A percentile compares a stretch with the other conserved stretches of the same genome.
Conservation (phyloP, 2,329 filamentous ascomycete genomes). For the Fusarium avenaceum region DNA sequence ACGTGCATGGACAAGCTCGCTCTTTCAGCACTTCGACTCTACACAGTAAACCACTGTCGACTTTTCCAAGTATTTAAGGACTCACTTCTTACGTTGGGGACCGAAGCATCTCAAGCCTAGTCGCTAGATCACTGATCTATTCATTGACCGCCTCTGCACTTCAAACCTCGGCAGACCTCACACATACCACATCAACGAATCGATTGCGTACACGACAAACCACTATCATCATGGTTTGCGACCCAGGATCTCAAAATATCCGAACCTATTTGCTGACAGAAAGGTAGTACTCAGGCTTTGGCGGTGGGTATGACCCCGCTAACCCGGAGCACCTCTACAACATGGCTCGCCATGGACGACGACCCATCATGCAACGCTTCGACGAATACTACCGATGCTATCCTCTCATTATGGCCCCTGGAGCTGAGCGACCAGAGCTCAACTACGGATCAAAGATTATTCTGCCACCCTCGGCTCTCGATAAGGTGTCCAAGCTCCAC, state of each 20-base stretch:
- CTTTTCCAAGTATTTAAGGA: not conserved
- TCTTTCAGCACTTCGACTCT: conserved; percentile 25
- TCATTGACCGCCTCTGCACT: conserved; percentile 38
- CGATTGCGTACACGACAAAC: conserved; percentile 9
- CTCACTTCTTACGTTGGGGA: not conserved
- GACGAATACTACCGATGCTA: conserved; percentile 99
- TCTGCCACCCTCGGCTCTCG: conserved; percentile 93
- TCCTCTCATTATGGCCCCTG: conserved; percentile 92
- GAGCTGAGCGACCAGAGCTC: conserved; percentile 86
- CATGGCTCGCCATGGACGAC: conserved; percentile 62
- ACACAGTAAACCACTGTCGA: not conserved
- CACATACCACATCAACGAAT: conserved; percentile 20
- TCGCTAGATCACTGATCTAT: not conserved
- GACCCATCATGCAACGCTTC: conserved; percentile 78
- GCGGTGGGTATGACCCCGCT: conserved; percentile 61
- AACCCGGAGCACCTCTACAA: conserved; percentile 65
- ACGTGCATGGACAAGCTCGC: conserved; percentile 30
- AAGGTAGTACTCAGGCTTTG: conserved; percentile 55
- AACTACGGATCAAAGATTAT: conserved; percentile 99
- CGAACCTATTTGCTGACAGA: not conserved
- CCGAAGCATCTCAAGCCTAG: not conserved
- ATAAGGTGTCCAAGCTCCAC: conserved; percentile 95
- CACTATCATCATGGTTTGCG: conserved; percentile 43
- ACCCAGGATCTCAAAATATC: not conserved
- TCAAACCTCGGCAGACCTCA: conserved; percentile 5